Base-by-base conservation (phyloP, 768 basidiomycete species). In the Amanita fuliginea region DNA sequence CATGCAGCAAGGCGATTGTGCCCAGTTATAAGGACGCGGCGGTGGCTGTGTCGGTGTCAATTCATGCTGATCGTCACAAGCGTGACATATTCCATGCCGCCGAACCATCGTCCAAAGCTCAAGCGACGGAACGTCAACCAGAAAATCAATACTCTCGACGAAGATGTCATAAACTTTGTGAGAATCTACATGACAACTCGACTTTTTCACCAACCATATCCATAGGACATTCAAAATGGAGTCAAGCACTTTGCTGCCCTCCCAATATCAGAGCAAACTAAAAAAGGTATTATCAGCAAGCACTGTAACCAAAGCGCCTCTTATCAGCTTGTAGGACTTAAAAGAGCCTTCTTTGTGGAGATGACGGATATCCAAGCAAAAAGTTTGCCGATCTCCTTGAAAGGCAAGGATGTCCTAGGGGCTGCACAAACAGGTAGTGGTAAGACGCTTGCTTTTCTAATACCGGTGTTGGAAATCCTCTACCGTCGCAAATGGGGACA, bases 361-460 rank as follows among this genome's bases (percentile, higher is more conserved):
- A 91, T 92, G 77, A 96, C 94, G 0, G 85, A 91, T 39, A 91
- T 99, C 0, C 96, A 99, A 62, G 81, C 83, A 36, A 75, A 89
- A 63, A 86, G 93, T 34, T 84, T 99, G 33, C 96, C 94, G 0
- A 76, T 89, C 21, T 77, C 96, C 13, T 72, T 99, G 2, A 91
- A 95, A 42, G 93, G 96, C 18, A 89, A 91, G 63, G 96, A 99
- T 62, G 91, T 99, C 4, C 78, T 99, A 4, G 96, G 93, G 49
- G 94, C 96, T 18, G 96, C 96, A 4, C 77, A 83, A 51, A 99
- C 96, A 39, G 96, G 96, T 42, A 90, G 86, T 32, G 96, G 95
- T 16, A 98, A 99, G 67, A 98, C 96, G 0, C 77, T 98, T 45
- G 93, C 96, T 0, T 99, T 99, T 66, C 70, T 98, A 47, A 81